These are phyloP conservation scores for Melastoma candidum DNA, from an alignment of 441 rosid genomes.

Conservation along the genomic window DNA sequence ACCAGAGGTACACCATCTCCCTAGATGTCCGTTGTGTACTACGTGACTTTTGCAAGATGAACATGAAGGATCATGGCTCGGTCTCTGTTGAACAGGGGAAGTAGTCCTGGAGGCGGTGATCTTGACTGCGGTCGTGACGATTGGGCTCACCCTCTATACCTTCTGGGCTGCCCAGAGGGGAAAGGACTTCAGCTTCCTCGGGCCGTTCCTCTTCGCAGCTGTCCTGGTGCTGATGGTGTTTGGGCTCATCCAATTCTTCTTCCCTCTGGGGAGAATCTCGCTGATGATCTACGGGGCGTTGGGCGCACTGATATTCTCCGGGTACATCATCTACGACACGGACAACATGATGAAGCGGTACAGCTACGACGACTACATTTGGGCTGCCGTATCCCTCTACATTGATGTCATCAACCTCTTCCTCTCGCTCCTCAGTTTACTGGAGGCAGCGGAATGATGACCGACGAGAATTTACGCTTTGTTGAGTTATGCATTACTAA, in stretches of 20 bases:
- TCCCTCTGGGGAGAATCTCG: conserved; percentile 31
- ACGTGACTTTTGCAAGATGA: neutral
- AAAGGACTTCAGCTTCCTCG: conserved; percentile 22
- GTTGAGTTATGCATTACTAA: no score
- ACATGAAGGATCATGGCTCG: neutral
- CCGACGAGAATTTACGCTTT: no score
- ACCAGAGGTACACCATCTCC: conserved; percentile 21
- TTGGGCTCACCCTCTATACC: conserved; percentile 30
- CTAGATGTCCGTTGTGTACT: neutral
- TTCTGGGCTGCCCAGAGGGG: conserved; percentile 1
- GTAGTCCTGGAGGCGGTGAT: conserved; percentile 1
- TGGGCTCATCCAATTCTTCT: conserved; percentile 24
- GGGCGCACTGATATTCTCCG: conserved; percentile 11
- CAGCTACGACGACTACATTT: conserved; percentile 12
- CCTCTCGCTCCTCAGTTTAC: conserved; percentile 19
- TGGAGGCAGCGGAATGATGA: conserved; percentile 14
- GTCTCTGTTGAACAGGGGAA: neutral
- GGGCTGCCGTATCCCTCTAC: conserved; percentile 11
- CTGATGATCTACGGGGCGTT: conserved; percentile 29
- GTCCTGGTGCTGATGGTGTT: conserved; percentile 21
- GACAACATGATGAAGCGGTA: conserved; percentile 10
- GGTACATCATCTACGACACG: conserved; percentile 14
- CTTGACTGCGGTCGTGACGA: neutral
- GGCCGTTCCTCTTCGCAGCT: conserved; percentile 31
- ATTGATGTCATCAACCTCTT: conserved; percentile 16